A percentile compares a stretch with the other conserved stretches of the same genome.
Evolutionary conservation across 2,329 filamentous ascomycete genomes (phyloP).

Genomic region (Lomentospora prolificans): DNA sequence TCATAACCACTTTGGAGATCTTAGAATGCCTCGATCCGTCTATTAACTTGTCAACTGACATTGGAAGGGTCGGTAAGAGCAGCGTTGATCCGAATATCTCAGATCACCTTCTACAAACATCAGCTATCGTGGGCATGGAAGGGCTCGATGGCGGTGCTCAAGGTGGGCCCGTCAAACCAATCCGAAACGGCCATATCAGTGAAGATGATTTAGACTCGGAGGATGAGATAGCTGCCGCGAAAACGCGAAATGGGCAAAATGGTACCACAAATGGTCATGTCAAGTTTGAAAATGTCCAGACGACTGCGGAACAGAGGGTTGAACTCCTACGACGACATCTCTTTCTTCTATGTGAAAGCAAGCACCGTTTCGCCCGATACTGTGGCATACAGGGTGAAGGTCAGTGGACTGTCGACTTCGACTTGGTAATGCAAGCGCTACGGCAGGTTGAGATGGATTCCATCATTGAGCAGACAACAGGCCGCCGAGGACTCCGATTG

Average conservation of each 20-base stretch:
- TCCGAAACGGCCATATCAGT: constrained; percentile 11
- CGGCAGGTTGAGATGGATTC: constrained; percentile 73
- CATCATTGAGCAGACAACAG: constrained; percentile 68
- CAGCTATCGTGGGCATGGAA: constrained; percentile 4
- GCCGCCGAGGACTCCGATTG: constrained; percentile 68
- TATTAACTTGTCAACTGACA: constrained; percentile 44
- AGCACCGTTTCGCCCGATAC: constrained; percentile 57
- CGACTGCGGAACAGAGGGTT: constrained; percentile 35
- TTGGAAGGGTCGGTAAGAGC: constrained; percentile 42
- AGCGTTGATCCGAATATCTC: constrained; percentile 29
- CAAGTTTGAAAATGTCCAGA: constrained; percentile 39
- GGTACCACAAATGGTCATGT: constrained; percentile 27
- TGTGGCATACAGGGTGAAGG: constrained; percentile 53
- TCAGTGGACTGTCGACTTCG: constrained; percentile 78
- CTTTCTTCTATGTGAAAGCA: constrained; percentile 60
- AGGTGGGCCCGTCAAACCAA: neutral
- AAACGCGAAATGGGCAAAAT: constrained; percentile 15
- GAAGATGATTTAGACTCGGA: constrained; percentile 24
- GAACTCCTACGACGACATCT: constrained; percentile 53
- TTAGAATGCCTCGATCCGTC: constrained; percentile 41
- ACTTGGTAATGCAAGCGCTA: constrained; percentile 58
- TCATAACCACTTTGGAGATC: constrained; percentile 47
- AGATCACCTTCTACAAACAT: constrained; percentile 32
- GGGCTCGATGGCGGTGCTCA: constrained; percentile 23
- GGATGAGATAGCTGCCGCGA: constrained; percentile 2